phyloP scores from a whole-genome alignment of 352 stramenopile species.

The Phytopythium kandeliae region DNA sequence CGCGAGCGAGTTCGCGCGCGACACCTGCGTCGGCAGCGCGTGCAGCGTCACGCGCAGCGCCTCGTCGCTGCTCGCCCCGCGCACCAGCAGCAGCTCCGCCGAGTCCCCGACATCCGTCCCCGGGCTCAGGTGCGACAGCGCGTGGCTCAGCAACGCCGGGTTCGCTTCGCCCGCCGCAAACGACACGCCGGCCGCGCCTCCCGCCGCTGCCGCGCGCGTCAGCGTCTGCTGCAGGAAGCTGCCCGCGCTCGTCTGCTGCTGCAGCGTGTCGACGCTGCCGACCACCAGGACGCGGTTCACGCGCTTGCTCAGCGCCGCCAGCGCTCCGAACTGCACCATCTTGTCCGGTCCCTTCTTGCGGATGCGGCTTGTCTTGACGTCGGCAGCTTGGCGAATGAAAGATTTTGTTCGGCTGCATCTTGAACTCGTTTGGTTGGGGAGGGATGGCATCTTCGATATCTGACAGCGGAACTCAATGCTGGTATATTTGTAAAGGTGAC shows the following conservation, averaged over 20 bases:
- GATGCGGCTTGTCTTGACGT: neutral
- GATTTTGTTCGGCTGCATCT: neutral
- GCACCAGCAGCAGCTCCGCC: slow-evolving; percentile 35
- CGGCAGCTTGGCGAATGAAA: neutral
- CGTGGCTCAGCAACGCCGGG: slow-evolving; percentile 43
- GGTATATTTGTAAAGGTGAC: neutral
- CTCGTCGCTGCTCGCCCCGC: slow-evolving; percentile 14
- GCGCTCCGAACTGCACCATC: slow-evolving; percentile 33
- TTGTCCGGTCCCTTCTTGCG: neutral
- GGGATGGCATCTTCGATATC: neutral
- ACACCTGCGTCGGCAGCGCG: slow-evolving; percentile 53
- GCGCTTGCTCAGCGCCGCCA: slow-evolving; percentile 16
- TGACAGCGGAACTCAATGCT: neutral
- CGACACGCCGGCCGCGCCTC: slow-evolving; percentile 14
- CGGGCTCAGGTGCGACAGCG: slow-evolving; percentile 30
- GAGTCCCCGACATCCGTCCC: slow-evolving; percentile 39
- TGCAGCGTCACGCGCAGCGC: slow-evolving; percentile 46
- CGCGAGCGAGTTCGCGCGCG: slow-evolving; percentile 61
- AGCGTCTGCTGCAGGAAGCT: slow-evolving; percentile 41
- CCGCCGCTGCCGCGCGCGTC: slow-evolving; percentile 10
- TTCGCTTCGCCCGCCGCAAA: slow-evolving; percentile 27
- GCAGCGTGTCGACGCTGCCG: slow-evolving; percentile 37
- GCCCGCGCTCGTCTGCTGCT: slow-evolving; percentile 17
- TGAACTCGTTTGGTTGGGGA: neutral
- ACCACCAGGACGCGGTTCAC: slow-evolving; percentile 56